These are phyloP conservation scores for Ophiosphaerella korrae DNA, from an alignment of 2,329 filamentous ascomycete species.

Conservation along the genomic window DNA sequence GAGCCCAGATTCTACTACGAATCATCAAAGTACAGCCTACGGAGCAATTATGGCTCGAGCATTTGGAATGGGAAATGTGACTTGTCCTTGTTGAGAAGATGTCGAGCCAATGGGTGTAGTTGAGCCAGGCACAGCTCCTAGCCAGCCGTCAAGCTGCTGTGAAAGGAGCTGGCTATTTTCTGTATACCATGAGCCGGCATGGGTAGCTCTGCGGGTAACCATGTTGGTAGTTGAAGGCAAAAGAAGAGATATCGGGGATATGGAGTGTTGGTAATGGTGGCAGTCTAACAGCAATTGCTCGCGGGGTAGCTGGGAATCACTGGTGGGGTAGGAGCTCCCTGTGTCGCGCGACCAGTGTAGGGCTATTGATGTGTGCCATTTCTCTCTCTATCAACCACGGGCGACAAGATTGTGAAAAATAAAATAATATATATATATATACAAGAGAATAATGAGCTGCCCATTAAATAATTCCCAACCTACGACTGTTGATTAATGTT, in stretches of 20 bases:
- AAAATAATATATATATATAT: no score
- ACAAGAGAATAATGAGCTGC: no score
- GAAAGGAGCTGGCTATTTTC: constrained; percentile 64
- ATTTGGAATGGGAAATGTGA: constrained; percentile 68
- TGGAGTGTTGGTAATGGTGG: neutral
- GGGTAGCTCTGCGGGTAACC: constrained; percentile 64
- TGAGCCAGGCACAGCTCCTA: constrained; percentile 70
- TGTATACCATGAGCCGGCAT: constrained; percentile 90
- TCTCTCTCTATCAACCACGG: no score
- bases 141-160: constrained; percentile 72
- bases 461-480: no score
- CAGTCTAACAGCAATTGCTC: neutral
- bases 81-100: constrained; percentile 43
- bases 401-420: no score
- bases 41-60: constrained; percentile 90
- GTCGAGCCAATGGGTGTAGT: constrained; percentile 64
- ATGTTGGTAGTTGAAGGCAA: constrained; percentile 23
- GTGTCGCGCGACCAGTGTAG: neutral
- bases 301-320: constrained; percentile 3
- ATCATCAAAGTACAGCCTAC: constrained; percentile 61
- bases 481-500: no score
- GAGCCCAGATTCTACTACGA: constrained; percentile 19
- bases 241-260: neutral
- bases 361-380: no score
- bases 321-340: neutral